A percentile compares a stretch with the other conserved stretches of the same genome.
Conservation (phyloP, 805 yeast genomes). For the Sporopachydermia quercuum region DNA sequence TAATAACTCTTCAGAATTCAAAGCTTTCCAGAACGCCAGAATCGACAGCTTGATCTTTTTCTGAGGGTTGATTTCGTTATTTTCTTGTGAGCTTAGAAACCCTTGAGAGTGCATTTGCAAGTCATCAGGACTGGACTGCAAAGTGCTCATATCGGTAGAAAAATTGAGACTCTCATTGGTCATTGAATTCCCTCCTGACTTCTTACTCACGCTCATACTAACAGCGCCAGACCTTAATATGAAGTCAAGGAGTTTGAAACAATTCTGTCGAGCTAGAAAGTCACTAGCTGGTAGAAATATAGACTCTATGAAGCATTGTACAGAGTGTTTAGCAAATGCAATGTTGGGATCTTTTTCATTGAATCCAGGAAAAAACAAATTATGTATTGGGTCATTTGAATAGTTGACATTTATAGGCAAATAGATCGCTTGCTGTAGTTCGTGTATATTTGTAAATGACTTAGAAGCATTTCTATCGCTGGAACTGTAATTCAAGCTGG, state of each 20-base stretch:
- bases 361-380: not conserved
- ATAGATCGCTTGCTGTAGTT: conserved; percentile 1
- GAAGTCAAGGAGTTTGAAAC: not conserved
- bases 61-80: not conserved
- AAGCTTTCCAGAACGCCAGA: not conserved
- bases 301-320: not conserved
- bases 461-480: not conserved
- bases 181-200: too few relatives aligned
- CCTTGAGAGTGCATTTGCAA: too few relatives aligned
- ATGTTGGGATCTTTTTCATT: conserved; percentile 1
- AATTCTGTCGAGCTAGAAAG: not conserved
- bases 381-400: not conserved
- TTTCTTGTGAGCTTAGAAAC: not conserved
- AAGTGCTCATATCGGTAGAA: not conserved
- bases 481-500: not conserved
- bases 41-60: not conserved
- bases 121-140: not conserved
- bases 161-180: too few relatives aligned
- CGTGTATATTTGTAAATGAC: not conserved
- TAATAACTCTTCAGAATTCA: not conserved
- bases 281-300: not conserved
- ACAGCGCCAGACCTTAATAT: not conserved
- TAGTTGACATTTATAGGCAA: not conserved
- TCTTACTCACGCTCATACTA: not conserved
- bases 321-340: not conserved